Base-by-base conservation (phyloP, 805 yeast species). In the Candida lessepsii region DNA sequence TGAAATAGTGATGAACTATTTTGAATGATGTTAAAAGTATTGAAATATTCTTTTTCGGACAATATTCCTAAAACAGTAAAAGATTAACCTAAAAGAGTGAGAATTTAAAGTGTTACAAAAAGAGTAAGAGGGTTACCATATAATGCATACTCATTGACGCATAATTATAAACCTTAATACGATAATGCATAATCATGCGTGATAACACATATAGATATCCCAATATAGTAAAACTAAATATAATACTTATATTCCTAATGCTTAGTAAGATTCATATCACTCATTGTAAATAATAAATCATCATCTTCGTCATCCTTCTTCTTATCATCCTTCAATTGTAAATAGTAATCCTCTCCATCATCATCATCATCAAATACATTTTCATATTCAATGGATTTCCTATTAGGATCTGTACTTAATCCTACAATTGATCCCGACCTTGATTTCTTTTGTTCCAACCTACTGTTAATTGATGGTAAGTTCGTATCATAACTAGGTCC, bases 261-360 rank as follows among this genome's bases (percentile, higher is more conserved):
- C 48, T 56, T 60, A 18, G 69, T 60, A 11, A 74, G 53, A 52
- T 75, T 78, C 86, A 82, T 81, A 52, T 82, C 88, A 54, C 87
- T 82, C 88, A 81, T 81, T 16, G 85, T 75, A 57, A 81, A 81
- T 34, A 81, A 60, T 42, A 83, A 61, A 37, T 81, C 86, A 46
- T 81, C 87, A 40, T 81, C 86, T 17, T 63, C 68, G 19, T 60
- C 61, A 13, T 58, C 58, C 18, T 44, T 42, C 15, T 41, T 32
- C 35, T 34, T 20, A 15, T 36, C 25, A 10, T 23, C 26, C 25
- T 42, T 46, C 35, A 35, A 18, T 28, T 46, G 50, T 19, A 50
- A 41, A 34, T 46, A 52, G 32, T 52, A 55, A 29, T 52, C 56
- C 3, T 50, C 58, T 4, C 78, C 84, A 23, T 78, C 82, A 27